Conservation (phyloP, 371 early-diverging fungal genomes). For the Rhizopus arrhizus region DNA sequence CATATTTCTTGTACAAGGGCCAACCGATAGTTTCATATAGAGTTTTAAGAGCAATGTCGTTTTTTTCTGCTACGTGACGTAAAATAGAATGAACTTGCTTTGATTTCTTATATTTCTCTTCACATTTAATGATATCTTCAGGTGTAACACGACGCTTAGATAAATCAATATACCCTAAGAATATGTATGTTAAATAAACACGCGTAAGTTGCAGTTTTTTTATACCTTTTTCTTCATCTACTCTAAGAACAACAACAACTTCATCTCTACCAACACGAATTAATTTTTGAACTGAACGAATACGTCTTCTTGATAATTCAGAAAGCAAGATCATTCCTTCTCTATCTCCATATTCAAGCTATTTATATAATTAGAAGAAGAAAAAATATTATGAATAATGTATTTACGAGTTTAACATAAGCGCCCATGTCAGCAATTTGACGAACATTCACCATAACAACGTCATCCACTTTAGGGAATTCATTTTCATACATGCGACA, state of each 20-base stretch:
- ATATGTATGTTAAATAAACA: too few species aligned
- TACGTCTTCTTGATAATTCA: slow-evolving; percentile 97
- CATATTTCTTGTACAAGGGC: slow-evolving; percentile 97
- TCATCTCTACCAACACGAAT: slow-evolving; percentile 97
- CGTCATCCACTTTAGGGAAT: slow-evolving; percentile 97
- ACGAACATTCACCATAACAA: slow-evolving; percentile 98
- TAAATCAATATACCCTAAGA: slow-evolving; percentile 96
- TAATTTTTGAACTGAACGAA: slow-evolving; percentile 97
- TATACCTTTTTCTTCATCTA: slow-evolving; percentile 97
- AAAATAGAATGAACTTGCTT: slow-evolving; percentile 89
- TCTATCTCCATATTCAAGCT: slow-evolving; percentile 88
- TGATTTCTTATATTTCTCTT: slow-evolving; percentile 96
- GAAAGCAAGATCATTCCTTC: slow-evolving; percentile 98
- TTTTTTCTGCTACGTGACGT: slow-evolving; percentile 93
- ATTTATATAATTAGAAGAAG: neutral
- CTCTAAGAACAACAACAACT: slow-evolving; percentile 96
- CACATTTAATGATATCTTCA: slow-evolving; percentile 94
- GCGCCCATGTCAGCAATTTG: slow-evolving; percentile 99
- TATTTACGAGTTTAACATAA: slow-evolving; percentile 85
- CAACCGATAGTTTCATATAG: slow-evolving; percentile 93
- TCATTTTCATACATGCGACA: slow-evolving; percentile 94
- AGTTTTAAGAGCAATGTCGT: slow-evolving; percentile 77
- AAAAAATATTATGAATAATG: neutral
- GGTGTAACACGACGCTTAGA: slow-evolving; percentile 97
- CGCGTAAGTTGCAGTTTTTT: neutral